A percentile compares a stretch with the other conserved stretches of the same genome.
phyloP scores from a whole-genome alignment of 805 yeast species.

The Limtongozyma cylindracea region DNA sequence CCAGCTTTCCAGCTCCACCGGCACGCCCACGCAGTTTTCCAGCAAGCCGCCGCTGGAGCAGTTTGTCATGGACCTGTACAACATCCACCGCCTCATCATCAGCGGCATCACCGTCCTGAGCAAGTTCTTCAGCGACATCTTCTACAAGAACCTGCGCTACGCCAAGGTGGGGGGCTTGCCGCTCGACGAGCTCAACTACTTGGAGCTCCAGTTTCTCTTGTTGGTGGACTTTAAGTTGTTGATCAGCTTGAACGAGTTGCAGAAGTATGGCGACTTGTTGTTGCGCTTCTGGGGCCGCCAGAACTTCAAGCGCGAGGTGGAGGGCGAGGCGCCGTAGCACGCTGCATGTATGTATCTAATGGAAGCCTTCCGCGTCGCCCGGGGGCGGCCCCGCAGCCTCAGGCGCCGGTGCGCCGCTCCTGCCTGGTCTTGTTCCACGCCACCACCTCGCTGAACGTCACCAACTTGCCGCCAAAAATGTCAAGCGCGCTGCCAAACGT shows the following conservation, averaged over 20 bases:
- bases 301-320: constrained; percentile 17
- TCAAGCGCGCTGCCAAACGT: constrained; percentile 88
- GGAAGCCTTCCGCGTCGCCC: too few relatives aligned
- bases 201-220: constrained; percentile 73
- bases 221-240: constrained; percentile 68
- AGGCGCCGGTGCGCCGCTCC: too few relatives aligned
- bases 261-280: constrained; percentile 69
- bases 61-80: constrained; percentile 89
- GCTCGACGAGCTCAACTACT: constrained; percentile 72
- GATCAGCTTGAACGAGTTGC: constrained; percentile 78
- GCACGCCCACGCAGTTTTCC: constrained; percentile 2
- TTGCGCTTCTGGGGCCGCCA: constrained; percentile 68
- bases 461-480: constrained; percentile 97
- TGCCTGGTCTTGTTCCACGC: too few relatives aligned
- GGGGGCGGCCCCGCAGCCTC: too few relatives aligned
- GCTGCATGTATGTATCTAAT: too few relatives aligned
- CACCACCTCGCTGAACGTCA: too few relatives aligned
- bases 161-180: constrained; percentile 94
- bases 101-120: constrained; percentile 91
- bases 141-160: constrained; percentile 81
- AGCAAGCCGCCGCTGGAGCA: constrained; percentile 19
- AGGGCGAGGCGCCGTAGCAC: too few relatives aligned
- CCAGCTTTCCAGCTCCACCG: constrained; percentile 1
- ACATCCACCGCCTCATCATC: constrained; percentile 80
- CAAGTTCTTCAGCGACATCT: constrained; percentile 83